Percentiles rank a stretch among this genome's conserved stretches.
phyloP scores from a whole-genome alignment of 306 rosid species.

The Arachis stenosperma region DNA sequence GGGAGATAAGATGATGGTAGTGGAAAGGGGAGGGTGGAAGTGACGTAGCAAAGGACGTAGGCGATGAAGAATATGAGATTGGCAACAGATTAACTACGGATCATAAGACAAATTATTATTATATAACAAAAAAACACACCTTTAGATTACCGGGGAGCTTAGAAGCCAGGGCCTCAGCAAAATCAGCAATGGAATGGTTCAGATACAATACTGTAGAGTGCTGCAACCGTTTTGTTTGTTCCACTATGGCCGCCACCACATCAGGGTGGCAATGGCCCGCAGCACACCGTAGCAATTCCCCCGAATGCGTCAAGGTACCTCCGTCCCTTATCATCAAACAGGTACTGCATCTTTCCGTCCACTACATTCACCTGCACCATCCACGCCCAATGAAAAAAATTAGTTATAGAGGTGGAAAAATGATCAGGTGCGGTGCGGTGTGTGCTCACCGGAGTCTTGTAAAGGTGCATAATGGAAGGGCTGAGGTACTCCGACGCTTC shows the following conservation, averaged over 20 bases:
- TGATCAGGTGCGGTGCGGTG: conserved; percentile 22
- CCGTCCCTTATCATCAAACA: conserved; percentile 85
- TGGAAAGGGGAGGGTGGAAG: too few relatives aligned
- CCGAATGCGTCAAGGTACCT: conserved; percentile 89
- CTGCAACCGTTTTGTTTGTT: conserved; percentile 71
- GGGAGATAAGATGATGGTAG: too few relatives aligned
- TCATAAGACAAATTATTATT: too few relatives aligned
- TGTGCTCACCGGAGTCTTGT: conserved; percentile 69
- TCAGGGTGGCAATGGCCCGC: conserved; percentile 99
- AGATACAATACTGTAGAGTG: conserved; percentile 91
- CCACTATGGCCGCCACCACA: conserved; percentile 76
- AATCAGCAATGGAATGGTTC: conserved; percentile 75
- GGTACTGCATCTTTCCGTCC: conserved; percentile 83
- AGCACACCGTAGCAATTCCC: conserved; percentile 92
- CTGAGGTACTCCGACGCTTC: conserved; percentile 77
- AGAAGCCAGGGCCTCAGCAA: conserved; percentile 81
- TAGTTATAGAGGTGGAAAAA: background rate
- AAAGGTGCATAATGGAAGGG: conserved; percentile 73
- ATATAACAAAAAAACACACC: conserved; percentile 41
- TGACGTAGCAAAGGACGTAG: too few relatives aligned
- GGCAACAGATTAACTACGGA: too few relatives aligned
- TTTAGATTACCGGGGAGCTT: conserved; percentile 89
- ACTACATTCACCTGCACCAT: conserved; percentile 71
- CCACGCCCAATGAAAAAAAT: background rate
- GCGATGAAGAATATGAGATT: too few relatives aligned